Evolutionary conservation across 768 basidiomycete genomes (phyloP).

Genomic region (Goffeauzyma gilvescens): DNA sequence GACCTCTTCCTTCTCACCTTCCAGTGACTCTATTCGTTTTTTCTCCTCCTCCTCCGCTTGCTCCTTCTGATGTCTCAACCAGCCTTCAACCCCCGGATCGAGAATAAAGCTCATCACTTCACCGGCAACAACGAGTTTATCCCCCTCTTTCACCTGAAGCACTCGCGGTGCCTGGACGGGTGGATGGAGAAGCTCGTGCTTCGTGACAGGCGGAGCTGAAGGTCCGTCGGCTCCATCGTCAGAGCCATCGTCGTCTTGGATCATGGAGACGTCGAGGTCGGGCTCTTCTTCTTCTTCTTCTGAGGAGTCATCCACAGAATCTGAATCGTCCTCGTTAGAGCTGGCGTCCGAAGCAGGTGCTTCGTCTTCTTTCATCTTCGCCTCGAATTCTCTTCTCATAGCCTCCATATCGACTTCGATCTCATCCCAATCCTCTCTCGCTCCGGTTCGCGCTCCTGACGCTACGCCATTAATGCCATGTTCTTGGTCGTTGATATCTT

Average conservation of each 20-base stretch:
- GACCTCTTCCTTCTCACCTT: slow-evolving; percentile 1
- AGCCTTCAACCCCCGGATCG: slow-evolving; percentile 22
- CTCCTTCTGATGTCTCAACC: slow-evolving; percentile 14
- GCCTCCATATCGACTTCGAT: slow-evolving; percentile 3
- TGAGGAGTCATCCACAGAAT: not conserved
- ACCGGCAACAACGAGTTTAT: slow-evolving; percentile 22
- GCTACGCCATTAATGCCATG: slow-evolving; percentile 8
- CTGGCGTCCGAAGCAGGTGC: slow-evolving; percentile 10
- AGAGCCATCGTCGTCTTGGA: slow-evolving; percentile 20
- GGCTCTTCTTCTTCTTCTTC: not conserved
- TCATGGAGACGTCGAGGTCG: not conserved
- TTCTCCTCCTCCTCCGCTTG: not conserved
- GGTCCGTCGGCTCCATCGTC: slow-evolving; percentile 13
- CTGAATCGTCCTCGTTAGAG: slow-evolving; percentile 7
- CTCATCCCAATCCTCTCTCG: slow-evolving; percentile 7
- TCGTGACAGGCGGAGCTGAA: slow-evolving; percentile 16
- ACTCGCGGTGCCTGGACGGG: slow-evolving; percentile 22
- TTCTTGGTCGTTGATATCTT: slow-evolving; percentile 5
- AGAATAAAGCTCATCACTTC: slow-evolving; percentile 29
- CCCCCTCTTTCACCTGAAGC: slow-evolving; percentile 16
- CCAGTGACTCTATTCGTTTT: not conserved
- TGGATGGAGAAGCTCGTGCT: slow-evolving; percentile 22
- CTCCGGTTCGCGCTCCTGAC: slow-evolving; percentile 6
- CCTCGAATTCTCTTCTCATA: too few relatives aligned
- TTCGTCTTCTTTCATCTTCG: not conserved